Conservation (phyloP, 345 rosid genomes). For the Citrus trifoliata region DNA sequence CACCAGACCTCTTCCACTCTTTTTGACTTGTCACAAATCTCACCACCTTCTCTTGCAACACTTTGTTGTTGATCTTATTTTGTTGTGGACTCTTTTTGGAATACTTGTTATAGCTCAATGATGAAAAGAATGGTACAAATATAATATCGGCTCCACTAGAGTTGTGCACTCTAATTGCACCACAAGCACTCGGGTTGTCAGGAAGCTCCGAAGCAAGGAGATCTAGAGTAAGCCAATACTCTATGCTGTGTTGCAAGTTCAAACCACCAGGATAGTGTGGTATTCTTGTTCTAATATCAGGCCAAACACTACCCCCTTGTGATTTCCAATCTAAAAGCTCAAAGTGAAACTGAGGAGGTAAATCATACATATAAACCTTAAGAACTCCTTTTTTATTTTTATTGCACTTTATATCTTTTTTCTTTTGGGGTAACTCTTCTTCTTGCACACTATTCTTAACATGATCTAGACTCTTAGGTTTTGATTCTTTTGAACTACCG, state of each 20-base stretch:
- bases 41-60: conserved; percentile 69
- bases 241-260: conserved; percentile 93
- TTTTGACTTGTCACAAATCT: conserved; percentile 45
- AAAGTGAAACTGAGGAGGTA: conserved; percentile 85
- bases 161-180: conserved; percentile 71
- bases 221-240: conserved; percentile 91
- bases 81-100: conserved; percentile 60
- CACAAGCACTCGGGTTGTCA: conserved; percentile 37
- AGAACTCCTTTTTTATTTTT: conserved; percentile 30
- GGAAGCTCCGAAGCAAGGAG: conserved; percentile 72
- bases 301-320: conserved; percentile 62
- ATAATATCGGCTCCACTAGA: conserved; percentile 82
- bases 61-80: conserved; percentile 58
- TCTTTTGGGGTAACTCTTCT: conserved; percentile 12
- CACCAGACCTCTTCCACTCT: conserved; percentile 84
- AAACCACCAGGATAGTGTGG: conserved; percentile 87
- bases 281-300: conserved; percentile 51
- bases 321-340: conserved; percentile 75
- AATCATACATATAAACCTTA: conserved; percentile 86
- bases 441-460: conserved; percentile 23
- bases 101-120: conserved; percentile 70
- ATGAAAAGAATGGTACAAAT: conserved; percentile 89
- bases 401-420: conserved; percentile 15
- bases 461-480: conserved; percentile 2
- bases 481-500: conserved; percentile 12